Conservation (phyloP, 2,329 filamentous ascomycete species). For the Verticillium alfalfae region DNA sequence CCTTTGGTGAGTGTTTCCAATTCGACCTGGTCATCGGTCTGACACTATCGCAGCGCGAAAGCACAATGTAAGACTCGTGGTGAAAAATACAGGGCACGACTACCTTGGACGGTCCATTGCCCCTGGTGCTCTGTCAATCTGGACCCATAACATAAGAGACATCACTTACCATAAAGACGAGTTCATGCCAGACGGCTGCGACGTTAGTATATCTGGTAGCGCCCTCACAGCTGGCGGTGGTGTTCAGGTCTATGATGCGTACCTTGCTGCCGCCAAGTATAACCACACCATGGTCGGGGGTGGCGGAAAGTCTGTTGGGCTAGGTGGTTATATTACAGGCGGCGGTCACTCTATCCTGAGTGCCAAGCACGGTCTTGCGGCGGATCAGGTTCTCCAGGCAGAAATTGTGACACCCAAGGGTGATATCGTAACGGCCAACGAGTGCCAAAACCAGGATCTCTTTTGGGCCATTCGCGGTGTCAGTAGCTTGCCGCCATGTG, state of each 20-base stretch:
- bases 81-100: constrained; percentile 37
- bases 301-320: constrained; percentile 47
- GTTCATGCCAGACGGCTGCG: constrained; percentile 24
- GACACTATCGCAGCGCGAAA: constrained; percentile 18
- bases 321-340: constrained; percentile 56
- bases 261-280: constrained; percentile 34
- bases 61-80: constrained; percentile 33
- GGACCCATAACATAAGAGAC: constrained; percentile 41
- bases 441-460: constrained; percentile 47
- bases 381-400: constrained; percentile 56
- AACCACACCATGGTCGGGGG: constrained; percentile 50
- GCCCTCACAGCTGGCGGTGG: constrained; percentile 50
- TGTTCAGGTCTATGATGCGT: constrained; percentile 42
- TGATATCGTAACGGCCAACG: constrained; percentile 42
- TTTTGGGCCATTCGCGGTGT: constrained; percentile 60
- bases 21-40: neutral
- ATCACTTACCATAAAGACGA: constrained; percentile 5
- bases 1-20: constrained; percentile 30
- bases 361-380: constrained; percentile 52
- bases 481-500: constrained; percentile 15
- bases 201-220: constrained; percentile 33
- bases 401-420: constrained; percentile 50
- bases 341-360: constrained; percentile 54
- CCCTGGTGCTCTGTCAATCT: constrained; percentile 46
- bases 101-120: constrained; percentile 39